phyloP scores from a whole-genome alignment of 2,329 filamentous ascomycete species.

The Penicillium verrucosum region DNA sequence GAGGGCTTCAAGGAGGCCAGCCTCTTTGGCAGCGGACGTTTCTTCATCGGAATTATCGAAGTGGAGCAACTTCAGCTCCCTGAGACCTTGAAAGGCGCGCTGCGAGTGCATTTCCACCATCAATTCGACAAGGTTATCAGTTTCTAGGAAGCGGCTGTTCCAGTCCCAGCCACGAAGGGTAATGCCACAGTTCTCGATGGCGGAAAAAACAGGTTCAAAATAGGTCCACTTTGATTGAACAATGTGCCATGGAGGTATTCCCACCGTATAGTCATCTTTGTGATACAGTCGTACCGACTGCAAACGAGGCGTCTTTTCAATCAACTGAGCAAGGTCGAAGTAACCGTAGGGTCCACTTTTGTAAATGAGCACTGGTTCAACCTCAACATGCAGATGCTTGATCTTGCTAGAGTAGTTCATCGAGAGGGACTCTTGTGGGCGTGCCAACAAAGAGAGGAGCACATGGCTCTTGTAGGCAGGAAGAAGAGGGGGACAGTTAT shows the following conservation, averaged over 20 bases:
- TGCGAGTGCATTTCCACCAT: conserved; percentile 54
- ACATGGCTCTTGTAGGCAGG: conserved; percentile 49
- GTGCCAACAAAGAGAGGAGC: conserved; percentile 55
- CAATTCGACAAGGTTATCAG: conserved; percentile 41
- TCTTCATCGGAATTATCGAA: conserved; percentile 43
- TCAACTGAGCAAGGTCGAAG: conserved; percentile 56
- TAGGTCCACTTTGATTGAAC: conserved; percentile 62
- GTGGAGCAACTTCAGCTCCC: conserved; percentile 38
- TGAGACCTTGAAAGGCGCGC: conserved; percentile 51
- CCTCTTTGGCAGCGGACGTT: conserved; percentile 31
- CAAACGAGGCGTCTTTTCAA: conserved; percentile 64
- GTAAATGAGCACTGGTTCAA: conserved; percentile 55
- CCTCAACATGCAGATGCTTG: conserved; percentile 66
- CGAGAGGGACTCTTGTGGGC: conserved; percentile 47
- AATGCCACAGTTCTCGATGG: conserved; percentile 53
- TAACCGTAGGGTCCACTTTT: conserved; percentile 53
- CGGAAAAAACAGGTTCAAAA: conserved; percentile 61
- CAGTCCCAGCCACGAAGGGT: conserved; percentile 54
- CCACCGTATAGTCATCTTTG: conserved; percentile 54
- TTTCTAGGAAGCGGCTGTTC: conserved; percentile 50
- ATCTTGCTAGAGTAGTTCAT: conserved; percentile 71
- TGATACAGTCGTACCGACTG: conserved; percentile 70
- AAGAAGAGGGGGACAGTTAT: conserved; percentile 64
- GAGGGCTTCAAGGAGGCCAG: conserved; percentile 46
- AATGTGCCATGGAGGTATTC: conserved; percentile 31